Base-by-base conservation (phyloP, 2,329 filamentous ascomycete genomes). In the Lachnellula hyalina region DNA sequence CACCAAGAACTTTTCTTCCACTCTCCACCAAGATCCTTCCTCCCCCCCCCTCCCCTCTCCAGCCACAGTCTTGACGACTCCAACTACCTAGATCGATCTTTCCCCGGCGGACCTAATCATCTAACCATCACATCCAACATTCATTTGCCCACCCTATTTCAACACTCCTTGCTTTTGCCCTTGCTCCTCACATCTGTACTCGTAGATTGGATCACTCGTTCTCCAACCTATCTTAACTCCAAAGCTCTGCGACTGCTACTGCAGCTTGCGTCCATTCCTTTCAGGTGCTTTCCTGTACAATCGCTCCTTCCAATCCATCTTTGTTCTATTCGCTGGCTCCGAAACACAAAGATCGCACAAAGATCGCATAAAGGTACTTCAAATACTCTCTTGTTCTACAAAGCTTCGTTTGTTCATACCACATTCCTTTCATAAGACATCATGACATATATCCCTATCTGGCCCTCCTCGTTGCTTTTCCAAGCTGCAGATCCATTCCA, bases 171-270 rank as follows among this genome's bases (percentile, higher is more conserved):
- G 23, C 21, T 32, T 9, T 14, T 28, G n/a, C 44, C 6, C 21
- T 14, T 14, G 5, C 21, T 28, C 23, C 21, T 17, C 21, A 5
- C 11, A 46, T 32, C 25, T 46, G 44, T 21, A 25, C 12, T 32
- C n/a, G 44, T 46, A 46, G 44, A 46, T 51, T 49, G 47, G 45
- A 54, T 34, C 52, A 47, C 35, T 54, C 48, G n/a, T 51, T 51
- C 52, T 51, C 41, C 47, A 49, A 44, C 51, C 52, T 47, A 35
- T 25, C 21, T n/a, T 28, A 25, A 5, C 15, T 41, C 19, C 47
- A 50, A 28, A 14, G 28, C 44, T 17, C 11, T 40, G 36, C 36
- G n/a, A 15, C 15, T 19, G 38, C 38, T 17, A n/a, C 11, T 11
- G 21, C 19, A 46, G 6, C 44, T 19, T 32, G 44, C 49, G 53